Evolutionary conservation across 306 rosid genomes (phyloP).

Genomic region (Rosa chinensis): DNA sequence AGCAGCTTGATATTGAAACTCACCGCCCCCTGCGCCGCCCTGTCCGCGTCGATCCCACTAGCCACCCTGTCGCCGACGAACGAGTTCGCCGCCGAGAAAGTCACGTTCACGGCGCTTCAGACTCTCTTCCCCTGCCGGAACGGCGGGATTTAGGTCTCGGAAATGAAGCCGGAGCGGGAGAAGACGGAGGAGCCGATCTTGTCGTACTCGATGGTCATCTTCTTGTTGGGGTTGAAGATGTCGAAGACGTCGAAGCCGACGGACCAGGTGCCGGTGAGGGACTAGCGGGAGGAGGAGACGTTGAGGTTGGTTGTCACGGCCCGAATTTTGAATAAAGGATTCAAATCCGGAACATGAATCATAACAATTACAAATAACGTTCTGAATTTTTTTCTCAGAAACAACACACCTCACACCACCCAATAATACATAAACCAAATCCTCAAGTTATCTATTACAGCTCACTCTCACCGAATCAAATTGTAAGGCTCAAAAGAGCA

Average conservation of each 20-base stretch:
- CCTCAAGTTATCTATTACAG: too few relatives aligned
- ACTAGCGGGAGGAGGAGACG: conserved; percentile 39
- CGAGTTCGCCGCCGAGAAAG: conserved; percentile 39
- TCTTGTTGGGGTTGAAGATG: conserved; percentile 71
- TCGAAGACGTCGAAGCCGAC: conserved; percentile 49
- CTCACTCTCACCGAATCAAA: too few relatives aligned
- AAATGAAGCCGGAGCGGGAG: conserved; percentile 30
- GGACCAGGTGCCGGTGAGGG: conserved; percentile 62
- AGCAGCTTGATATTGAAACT: conserved; percentile 47
- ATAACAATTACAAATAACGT: too few relatives aligned
- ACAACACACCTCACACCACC: too few relatives aligned
- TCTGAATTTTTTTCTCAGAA: too few relatives aligned
- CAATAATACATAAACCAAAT: too few relatives aligned
- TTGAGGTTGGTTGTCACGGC: conserved; percentile 51
- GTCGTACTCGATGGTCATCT: conserved; percentile 59
- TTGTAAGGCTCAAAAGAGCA: too few relatives aligned
- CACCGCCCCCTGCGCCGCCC: conserved; percentile 31
- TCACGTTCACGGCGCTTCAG: conserved; percentile 34
- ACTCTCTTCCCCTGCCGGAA: conserved; percentile 51
- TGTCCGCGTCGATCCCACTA: too few relatives aligned
- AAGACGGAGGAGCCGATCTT: conserved; percentile 29
- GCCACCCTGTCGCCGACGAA: conserved; percentile 23
- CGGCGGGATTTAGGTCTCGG: conserved; percentile 45
- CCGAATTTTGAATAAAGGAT: too few relatives aligned
- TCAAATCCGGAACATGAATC: too few relatives aligned